Conservation (phyloP, 2,329 filamentous ascomycete species). For the Fusarium poae region DNA sequence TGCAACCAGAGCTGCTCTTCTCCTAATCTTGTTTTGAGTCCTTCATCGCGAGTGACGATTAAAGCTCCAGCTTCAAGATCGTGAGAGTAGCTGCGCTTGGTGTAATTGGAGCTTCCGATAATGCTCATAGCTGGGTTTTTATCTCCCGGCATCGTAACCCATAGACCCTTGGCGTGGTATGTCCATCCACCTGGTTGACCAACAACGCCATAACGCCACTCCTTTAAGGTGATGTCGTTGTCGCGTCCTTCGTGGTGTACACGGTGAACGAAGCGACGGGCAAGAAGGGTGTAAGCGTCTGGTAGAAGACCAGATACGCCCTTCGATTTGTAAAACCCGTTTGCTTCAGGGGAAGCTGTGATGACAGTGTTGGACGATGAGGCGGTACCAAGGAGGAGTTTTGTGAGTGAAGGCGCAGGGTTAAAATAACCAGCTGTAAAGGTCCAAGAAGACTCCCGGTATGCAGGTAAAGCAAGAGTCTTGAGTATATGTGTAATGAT, state of each 20-base stretch:
- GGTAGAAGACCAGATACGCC: slow-evolving; percentile 93
- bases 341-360: slow-evolving; percentile 92
- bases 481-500: slow-evolving; percentile 81
- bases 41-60: slow-evolving; percentile 82
- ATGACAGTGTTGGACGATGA: slow-evolving; percentile 83
- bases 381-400: slow-evolving; percentile 80
- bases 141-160: slow-evolving; percentile 80
- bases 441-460: slow-evolving; percentile 83
- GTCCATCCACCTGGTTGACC: slow-evolving; percentile 90
- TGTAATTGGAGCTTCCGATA: slow-evolving; percentile 95
- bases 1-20: slow-evolving; percentile 86
- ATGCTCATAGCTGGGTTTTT: slow-evolving; percentile 80
- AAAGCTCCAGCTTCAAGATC: slow-evolving; percentile 92
- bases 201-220: slow-evolving; percentile 88
- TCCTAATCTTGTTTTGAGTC: slow-evolving; percentile 77
- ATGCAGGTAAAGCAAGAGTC: slow-evolving; percentile 72
- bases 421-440: slow-evolving; percentile 99
- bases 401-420: slow-evolving; percentile 85
- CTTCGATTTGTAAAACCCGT: slow-evolving; percentile 91
- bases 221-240: slow-evolving; percentile 77
- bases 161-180: slow-evolving; percentile 96
- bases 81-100: slow-evolving; percentile 89
- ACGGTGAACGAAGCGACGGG: slow-evolving; percentile 80
- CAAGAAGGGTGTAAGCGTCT: slow-evolving; percentile 90
- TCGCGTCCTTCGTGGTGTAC: slow-evolving; percentile 62